phyloP scores from a whole-genome alignment of 1,139 yeast genomes.

The Hanseniaspora uvarum region DNA sequence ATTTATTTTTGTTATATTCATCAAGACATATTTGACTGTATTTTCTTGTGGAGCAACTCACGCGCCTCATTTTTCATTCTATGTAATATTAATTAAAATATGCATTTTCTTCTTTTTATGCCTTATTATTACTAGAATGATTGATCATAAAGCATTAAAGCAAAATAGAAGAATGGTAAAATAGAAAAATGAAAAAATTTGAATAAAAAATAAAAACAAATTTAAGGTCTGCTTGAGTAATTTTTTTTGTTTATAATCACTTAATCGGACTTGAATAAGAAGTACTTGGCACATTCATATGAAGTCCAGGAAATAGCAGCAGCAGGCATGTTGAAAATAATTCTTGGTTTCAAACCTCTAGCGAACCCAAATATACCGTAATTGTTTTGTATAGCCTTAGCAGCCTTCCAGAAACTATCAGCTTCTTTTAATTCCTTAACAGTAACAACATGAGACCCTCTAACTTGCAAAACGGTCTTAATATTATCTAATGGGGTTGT shows the following conservation, averaged over 20 bases:
- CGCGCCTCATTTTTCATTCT: no score
- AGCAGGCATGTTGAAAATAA: conserved; percentile 87
- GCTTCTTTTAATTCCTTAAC: conserved; percentile 47
- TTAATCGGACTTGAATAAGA: conserved; percentile 19
- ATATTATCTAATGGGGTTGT: conserved; percentile 94
- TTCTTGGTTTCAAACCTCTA: conserved; percentile 84
- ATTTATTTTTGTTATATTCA: no score
- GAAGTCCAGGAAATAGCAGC: conserved; percentile 98
- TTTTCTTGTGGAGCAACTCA: no score
- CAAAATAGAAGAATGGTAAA: no score
- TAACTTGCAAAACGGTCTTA: conserved; percentile 72
- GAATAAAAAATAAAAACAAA: not conserved
- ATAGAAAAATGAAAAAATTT: not conserved
- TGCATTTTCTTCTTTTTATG: no score
- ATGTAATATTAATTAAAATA: no score
- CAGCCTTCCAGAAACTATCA: conserved; percentile 64
- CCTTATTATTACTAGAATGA: no score
- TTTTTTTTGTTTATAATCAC: not conserved
- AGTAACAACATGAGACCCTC: conserved; percentile 33
- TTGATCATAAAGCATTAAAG: no score
- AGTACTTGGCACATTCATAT: conserved; percentile 83
- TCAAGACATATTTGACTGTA: no score
- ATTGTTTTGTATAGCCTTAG: conserved; percentile 51
- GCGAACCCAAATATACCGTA: conserved; percentile 65
- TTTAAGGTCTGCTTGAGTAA: not conserved